Base-by-base conservation (phyloP, 2,329 filamentous ascomycete species). In the Colletotrichum sp. region DNA sequence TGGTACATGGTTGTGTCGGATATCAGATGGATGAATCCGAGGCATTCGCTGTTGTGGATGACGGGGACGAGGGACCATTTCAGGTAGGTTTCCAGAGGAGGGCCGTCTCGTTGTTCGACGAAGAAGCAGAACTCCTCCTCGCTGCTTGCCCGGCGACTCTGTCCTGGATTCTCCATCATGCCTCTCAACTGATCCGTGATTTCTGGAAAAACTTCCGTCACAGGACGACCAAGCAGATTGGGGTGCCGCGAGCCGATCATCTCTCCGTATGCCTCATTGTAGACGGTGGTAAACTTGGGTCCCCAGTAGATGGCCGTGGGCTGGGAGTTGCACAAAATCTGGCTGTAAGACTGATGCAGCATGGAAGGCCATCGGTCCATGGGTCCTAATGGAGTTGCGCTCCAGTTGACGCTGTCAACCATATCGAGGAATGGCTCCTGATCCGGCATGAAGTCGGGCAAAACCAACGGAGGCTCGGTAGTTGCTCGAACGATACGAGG, bases 181-280 rank as follows among this genome's bases (percentile, higher is more conserved):
- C 83, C 80, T 74, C 84, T 85, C 21, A 89, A 82, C 76, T 93
- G 92, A 5, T 74, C 63, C 86, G 85, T 92, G 92, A 94, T 5
- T 90, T 89, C 76, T 13, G 76, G 76, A 14, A 77, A 77, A 4
- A 77, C 76, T 52, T 91, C 87, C 30, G 86, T 86, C 75, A 94
- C 83, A 30, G 87, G 87, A 79, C 90, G 89, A 3, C 93, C 93
- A 82, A 94, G 89, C 13, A 94, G 82, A 3, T 79, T 79, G 1
- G 93, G 93, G 79, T 94, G 93, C 73, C 92, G 92, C 71, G 91
- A 87, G 14, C 92, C 92, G 65, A 91, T 91, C 21, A 94, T 86
- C 72, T 89, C 84, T 73, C 90, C 87, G 78, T 93, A 94, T 1
- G 92, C 90, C 80, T 94, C 92, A 77, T 94, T 94, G 83, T 94